Evolutionary conservation across 768 basidiomycete species (phyloP).

Genomic region (Cystofilobasidium bisporidii): DNA sequence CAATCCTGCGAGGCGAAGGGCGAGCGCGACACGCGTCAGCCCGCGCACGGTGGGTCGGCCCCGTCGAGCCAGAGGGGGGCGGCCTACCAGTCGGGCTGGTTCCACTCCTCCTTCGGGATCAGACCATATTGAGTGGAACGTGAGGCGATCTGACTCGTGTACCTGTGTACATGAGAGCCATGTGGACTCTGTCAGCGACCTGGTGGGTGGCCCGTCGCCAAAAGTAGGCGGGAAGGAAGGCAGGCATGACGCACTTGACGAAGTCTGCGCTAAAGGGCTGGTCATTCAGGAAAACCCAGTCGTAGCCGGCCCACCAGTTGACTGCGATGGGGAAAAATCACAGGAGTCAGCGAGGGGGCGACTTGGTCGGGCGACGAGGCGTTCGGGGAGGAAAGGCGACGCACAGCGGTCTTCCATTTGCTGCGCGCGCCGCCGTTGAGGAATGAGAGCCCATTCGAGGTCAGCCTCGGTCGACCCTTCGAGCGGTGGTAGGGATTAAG

Average conservation of each 20-base stretch:
- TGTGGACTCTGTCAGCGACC: too few species aligned
- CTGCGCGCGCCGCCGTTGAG: neutral
- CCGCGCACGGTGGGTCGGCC: too few species aligned
- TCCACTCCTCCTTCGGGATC: constrained; percentile 57
- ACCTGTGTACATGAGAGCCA: neutral
- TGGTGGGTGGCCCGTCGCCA: too few species aligned
- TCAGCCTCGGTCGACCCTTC: neutral
- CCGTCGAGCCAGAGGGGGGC: too few species aligned
- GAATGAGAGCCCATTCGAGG: neutral
- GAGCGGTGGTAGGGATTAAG: too few species aligned
- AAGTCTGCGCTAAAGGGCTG: constrained; percentile 64
- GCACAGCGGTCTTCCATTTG: constrained; percentile 18
- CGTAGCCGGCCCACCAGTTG: constrained; percentile 15
- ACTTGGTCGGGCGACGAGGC: neutral
- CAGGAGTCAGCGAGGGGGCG: neutral
- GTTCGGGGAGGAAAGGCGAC: neutral
- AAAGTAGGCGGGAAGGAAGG: neutral
- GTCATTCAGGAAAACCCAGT: constrained; percentile 75
- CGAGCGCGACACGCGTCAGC: neutral
- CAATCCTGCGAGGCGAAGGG: constrained; percentile 46
- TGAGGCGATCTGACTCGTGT: constrained; percentile 50
- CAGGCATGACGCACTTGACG: constrained; percentile 43
- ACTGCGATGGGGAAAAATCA: neutral
- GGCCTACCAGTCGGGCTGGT: constrained; percentile 62
- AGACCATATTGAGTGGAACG: constrained; percentile 54